Evolutionary conservation across 148 eudicot species (phyloP).

Genomic region (Rhododendron henanense): DNA sequence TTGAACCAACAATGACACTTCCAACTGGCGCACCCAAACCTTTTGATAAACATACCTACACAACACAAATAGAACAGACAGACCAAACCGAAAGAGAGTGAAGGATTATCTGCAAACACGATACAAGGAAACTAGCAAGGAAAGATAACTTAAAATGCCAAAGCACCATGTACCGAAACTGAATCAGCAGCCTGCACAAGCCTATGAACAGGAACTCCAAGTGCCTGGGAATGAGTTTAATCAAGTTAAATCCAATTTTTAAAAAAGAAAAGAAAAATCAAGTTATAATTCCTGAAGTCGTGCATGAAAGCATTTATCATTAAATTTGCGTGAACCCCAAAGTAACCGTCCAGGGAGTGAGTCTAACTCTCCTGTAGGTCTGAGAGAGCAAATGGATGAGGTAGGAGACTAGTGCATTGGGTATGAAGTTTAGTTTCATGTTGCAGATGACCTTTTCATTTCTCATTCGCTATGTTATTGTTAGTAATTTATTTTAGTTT

Average conservation of each 20-base stretch:
- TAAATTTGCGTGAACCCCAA: neutral
- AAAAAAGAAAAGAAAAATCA: neutral
- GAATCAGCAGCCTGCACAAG: slow-evolving; percentile 95
- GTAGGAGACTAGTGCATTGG: neutral
- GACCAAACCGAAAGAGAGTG: neutral
- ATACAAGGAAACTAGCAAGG: neutral
- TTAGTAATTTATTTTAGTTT: too few relatives aligned
- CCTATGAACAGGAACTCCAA: slow-evolving; percentile 81
- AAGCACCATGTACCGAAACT: slow-evolving; percentile 55
- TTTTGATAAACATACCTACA: slow-evolving; percentile 87
- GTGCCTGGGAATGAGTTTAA: slow-evolving; percentile 50
- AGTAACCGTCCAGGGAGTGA: neutral
- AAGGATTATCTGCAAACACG: neutral
- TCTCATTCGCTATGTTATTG: neutral
- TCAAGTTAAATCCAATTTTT: neutral
- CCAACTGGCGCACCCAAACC: slow-evolving; percentile 98
- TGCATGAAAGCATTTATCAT: neutral
- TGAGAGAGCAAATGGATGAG: neutral
- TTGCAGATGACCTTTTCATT: neutral
- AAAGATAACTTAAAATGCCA: neutral
- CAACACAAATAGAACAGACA: neutral
- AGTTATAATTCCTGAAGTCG: neutral
- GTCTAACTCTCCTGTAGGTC: neutral
- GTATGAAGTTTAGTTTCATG: neutral
- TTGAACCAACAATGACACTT: slow-evolving; percentile 84